Base-by-base conservation (phyloP, 2,329 filamentous ascomycete species). In the Arthrobotrys conoides region DNA sequence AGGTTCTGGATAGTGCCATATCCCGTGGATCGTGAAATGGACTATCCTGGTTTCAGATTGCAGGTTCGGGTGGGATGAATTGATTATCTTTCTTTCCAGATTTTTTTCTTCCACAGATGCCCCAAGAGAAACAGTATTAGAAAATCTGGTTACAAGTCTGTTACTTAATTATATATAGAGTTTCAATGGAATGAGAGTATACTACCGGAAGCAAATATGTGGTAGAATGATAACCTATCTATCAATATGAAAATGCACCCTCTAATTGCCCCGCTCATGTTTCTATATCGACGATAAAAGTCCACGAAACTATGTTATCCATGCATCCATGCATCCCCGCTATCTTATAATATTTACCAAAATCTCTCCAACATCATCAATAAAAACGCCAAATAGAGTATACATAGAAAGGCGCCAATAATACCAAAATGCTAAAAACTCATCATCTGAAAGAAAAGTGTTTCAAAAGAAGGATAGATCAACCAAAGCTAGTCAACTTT, bases 401-500 rank as follows among this genome's bases (percentile, higher is more conserved):
- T 38, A 67, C 12, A 41, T 53, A 61, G 44, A 22, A 20, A 4
- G 36, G 16, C 44, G n/a, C 44, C 44, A 51, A 36, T 33, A 33
- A 6, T 30, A 51, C 41, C 46, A 30, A 48, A 5, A 41, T 61
- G 70, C 70, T 73, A 73, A 73, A 20, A 36, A 8, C n/a, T 46
- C 8, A 9, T 18, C 65, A 33, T 49, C 38, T 46, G n/a, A 38
- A 68, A 61, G 30, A 5, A 51, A 51, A 24, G 22, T 51, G 48
- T 22, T 6, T 68, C n/a, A 69, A 22, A 75, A 75, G 64, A 75
- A 68, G 1, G 64, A 69, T 18, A 64, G 24, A 41, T 64, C 55
- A 10, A 69, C 64, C n/a, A 73, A 63, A 57, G 63, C 63, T 68
- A 69, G 71, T 75, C 71, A 75, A 63, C 51, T 75, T 5, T 75